Base-by-base conservation (phyloP, 164 flowering plant species). In the Protea cynaroides region DNA sequence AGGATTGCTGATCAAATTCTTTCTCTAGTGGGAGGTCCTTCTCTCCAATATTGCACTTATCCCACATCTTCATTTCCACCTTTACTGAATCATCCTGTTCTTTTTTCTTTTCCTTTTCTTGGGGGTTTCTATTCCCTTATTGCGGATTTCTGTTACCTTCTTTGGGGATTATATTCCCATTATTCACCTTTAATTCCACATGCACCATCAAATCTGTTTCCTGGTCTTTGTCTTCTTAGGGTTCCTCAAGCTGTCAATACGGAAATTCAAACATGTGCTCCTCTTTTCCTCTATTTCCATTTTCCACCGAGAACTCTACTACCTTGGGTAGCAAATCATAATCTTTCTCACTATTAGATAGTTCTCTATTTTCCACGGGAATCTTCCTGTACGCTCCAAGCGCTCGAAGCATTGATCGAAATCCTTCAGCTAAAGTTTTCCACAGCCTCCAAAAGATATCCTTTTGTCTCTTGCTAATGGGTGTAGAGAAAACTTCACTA, bases 281-380 rank as follows among this genome's bases (percentile, higher is more conserved):
- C 52, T 49, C 81, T 58, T 79, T 84, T 57, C 68, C n/a, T n/a
- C n/a, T n/a, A n/a, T n/a, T n/a, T n/a, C n/a, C n/a, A n/a, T n/a
- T n/a, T n/a, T n/a, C n/a, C 65, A 78, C 90, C 36, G 89, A 81
- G 66, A 86, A 83, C 36, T 83, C 89, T 56, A 83, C 83, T 49
- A 80, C 90, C 59, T 86, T 88, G 0, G 96, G 98, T 40, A 92
- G 91, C 81, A 92, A 65, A 76, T 90, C 91, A 65, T 89, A 86
- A 55, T 88, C 93, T 65, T 84, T 89, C 53, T 85, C 96, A 63
- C 85, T 89, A 52, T 81, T 89, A 1, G 91, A 65, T 7, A 81
- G 81, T 46, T 84, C 88, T 13, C 78, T 82, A 69, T 80, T 83
- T 77, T 86, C 94, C 65, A 76, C 78, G 11, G 55, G 67, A 56